A percentile compares a stretch with the other conserved stretches of the same genome.
These are phyloP conservation scores for Withania somnifera DNA, from an alignment of 305 asterid genomes.

Conservation along the genomic window DNA sequence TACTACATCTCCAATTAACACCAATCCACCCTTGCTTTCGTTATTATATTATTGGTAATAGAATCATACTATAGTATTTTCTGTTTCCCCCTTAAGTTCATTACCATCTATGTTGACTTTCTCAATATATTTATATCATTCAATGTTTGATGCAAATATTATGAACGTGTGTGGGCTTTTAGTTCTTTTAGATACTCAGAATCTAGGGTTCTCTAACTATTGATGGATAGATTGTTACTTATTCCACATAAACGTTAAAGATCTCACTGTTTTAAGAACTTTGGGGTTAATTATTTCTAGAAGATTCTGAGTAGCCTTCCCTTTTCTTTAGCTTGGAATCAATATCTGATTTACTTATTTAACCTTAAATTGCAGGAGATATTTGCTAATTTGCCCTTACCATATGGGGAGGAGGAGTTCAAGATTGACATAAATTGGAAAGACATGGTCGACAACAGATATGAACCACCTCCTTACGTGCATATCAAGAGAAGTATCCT, in stretches of 20 bases:
- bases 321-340: neutral
- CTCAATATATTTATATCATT: neutral
- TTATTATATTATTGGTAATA: neutral
- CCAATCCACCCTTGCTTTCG: neutral
- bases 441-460: slow-evolving; percentile 33
- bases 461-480: slow-evolving; percentile 57
- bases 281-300: neutral
- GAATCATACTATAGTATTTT: neutral
- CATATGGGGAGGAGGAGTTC: slow-evolving; percentile 61
- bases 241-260: neutral
- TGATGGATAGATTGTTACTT: neutral
- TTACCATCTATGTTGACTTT: neutral
- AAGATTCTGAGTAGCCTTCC: neutral
- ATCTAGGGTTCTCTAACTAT: neutral
- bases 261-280: neutral
- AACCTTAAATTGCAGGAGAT: slow-evolving; percentile 43
- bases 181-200: neutral
- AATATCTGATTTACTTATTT: neutral
- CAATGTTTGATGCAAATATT: neutral
- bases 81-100: neutral
- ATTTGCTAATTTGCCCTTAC: slow-evolving; percentile 65
- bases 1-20: neutral
- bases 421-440: slow-evolving; percentile 67
- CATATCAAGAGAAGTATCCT: slow-evolving; percentile 92
- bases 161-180: neutral